Evolutionary conservation across 768 basidiomycete genomes (phyloP), one percentile per base, ranked within the genome.

Genomic region (Lactifluus pinguis): DNA sequence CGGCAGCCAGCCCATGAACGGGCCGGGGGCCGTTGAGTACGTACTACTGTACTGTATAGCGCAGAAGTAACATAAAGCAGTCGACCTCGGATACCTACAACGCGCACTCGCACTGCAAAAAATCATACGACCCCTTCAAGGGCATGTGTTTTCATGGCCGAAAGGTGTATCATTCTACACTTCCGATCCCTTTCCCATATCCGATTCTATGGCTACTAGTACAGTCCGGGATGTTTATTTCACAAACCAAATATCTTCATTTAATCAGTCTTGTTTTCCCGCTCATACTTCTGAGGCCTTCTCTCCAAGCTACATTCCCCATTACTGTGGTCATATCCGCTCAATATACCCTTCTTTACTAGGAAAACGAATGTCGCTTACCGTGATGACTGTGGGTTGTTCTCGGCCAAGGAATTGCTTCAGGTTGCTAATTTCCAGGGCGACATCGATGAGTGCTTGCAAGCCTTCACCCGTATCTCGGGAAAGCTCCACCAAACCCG

Each of bases 401-500:
- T 95, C 88, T 67, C 92, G 77, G 32, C 87, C 86, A 66, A 95
- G 79, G 77, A 87, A 92, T 71, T 89, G 81, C 72, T 86, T 86
- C 75, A 99, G 76, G 73, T 89, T 87, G 76, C 85, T 86, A 53
- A 95, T 77, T 68, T 84, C 80, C 61, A 98, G 74, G 39, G 97
- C 97, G 58, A 97, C 94, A 71, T 98, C 95, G 70, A 98, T 99
- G 66, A 99, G 78, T 19, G 93, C 93, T 77, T 93, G 85, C 69
- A 98, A 76, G 9, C 97, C 97, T 65, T 94, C 89, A 49, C 89
- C 87, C 19, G 97, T 86, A 61, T 88, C 81, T 72, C 84, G 83
- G 63, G 76, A 76, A 60, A 90, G 78, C 72, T 87, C 90, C 66
- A 79, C 80, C 41, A 82, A 77, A 55, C 92, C 86, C 49, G 82